These are phyloP conservation scores for Aleurites moluccanus DNA, from an alignment of 441 rosid genomes.

Conservation along the genomic window DNA sequence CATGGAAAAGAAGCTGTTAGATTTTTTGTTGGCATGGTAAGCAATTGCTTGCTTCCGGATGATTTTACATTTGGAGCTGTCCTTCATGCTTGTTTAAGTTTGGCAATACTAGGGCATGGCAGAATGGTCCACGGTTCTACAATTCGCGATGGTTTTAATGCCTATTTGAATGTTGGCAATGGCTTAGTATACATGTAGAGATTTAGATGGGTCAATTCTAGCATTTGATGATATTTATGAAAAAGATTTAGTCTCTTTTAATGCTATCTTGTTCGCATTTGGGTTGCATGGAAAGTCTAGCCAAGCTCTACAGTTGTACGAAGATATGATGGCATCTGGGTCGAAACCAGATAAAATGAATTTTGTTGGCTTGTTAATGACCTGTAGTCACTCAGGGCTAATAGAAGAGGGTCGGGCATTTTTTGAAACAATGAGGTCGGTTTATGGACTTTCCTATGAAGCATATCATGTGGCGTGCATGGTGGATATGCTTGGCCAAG, in stretches of 20 bases:
- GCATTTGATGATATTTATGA: conserved; percentile 50
- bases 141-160: conserved; percentile 49
- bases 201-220: conserved; percentile 45
- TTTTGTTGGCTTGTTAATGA: conserved; percentile 62
- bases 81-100: conserved; percentile 69
- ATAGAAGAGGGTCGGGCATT: conserved; percentile 49
- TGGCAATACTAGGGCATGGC: conserved; percentile 58
- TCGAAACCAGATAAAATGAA: conserved; percentile 65
- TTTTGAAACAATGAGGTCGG: conserved; percentile 47
- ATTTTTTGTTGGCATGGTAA: conserved; percentile 51
- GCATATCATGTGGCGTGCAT: conserved; percentile 65
- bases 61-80: conserved; percentile 58
- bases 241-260: conserved; percentile 74
- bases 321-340: conserved; percentile 51
- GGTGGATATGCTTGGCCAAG: conserved; percentile 78
- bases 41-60: conserved; percentile 38
- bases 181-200: conserved; percentile 74
- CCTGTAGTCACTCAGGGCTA: conserved; percentile 80
- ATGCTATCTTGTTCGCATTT: conserved; percentile 64
- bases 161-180: conserved; percentile 60
- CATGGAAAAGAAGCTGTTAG: conserved; percentile 56
- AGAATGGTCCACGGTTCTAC: conserved; percentile 69
- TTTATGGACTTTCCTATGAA: conserved; percentile 42
- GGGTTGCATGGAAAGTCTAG: conserved; percentile 68
- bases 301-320: conserved; percentile 50